Evolutionary conservation across 2,329 filamentous ascomycete species (phyloP).

Genomic region (Fusarium sp.): DNA sequence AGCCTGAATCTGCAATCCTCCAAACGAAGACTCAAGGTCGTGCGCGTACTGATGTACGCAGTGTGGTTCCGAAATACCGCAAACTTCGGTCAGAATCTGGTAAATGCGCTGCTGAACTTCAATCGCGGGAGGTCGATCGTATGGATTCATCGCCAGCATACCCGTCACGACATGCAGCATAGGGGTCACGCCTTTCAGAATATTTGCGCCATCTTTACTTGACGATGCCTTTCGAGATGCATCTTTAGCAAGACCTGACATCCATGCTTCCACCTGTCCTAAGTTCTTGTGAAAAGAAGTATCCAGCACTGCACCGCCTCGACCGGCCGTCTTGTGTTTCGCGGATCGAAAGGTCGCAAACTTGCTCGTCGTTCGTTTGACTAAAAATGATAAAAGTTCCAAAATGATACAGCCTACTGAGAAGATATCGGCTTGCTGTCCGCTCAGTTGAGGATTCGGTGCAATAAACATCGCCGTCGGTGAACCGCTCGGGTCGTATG

Average conservation of each 20-base stretch:
- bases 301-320: constrained; percentile 73
- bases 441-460: constrained; percentile 60
- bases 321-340: constrained; percentile 70
- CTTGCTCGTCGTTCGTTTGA: constrained; percentile 75
- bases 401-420: constrained; percentile 79
- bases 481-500: constrained; percentile 40
- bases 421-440: constrained; percentile 76
- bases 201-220: constrained; percentile 55
- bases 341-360: constrained; percentile 75
- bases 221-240: constrained; percentile 60
- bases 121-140: constrained; percentile 64
- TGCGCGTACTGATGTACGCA: constrained; percentile 64
- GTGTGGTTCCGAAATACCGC: constrained; percentile 63
- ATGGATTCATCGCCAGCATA: constrained; percentile 67
- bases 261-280: constrained; percentile 77
- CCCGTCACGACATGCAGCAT: constrained; percentile 64
- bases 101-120: constrained; percentile 67
- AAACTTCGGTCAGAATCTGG: constrained; percentile 63
- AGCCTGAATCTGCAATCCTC: constrained; percentile 39
- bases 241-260: constrained; percentile 70
- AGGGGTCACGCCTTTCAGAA: constrained; percentile 65
- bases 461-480: constrained; percentile 53
- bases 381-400: constrained; percentile 76
- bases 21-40: constrained; percentile 48
- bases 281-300: constrained; percentile 80